Conservation (phyloP, 768 basidiomycete genomes). For the Suillus alpinus region DNA sequence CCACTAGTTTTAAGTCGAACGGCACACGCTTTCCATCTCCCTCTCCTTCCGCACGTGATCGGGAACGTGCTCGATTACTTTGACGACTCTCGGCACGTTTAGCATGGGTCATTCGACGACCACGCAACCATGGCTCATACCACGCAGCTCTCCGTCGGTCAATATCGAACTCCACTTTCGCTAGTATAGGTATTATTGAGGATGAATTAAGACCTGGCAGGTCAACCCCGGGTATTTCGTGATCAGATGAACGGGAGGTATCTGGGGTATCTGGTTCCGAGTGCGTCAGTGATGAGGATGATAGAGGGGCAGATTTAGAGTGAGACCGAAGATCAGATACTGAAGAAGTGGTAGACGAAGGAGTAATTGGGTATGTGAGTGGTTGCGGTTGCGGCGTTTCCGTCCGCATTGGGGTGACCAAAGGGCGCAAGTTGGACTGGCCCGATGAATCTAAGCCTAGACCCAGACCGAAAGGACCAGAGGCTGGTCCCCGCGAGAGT, state of each 20-base stretch:
- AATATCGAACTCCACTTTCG: constrained; percentile 94
- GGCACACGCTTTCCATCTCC: constrained; percentile 36
- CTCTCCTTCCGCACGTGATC: constrained; percentile 19
- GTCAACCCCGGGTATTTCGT: constrained; percentile 49
- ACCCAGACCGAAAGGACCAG: constrained; percentile 43
- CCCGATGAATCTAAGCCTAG: constrained; percentile 36
- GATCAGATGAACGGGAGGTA: constrained; percentile 40
- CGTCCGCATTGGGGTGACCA: constrained; percentile 42
- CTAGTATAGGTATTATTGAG: constrained; percentile 78
- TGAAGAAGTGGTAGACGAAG: constrained; percentile 47
- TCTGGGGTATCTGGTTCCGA: constrained; percentile 54
- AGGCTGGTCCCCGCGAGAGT: constrained; percentile 34
- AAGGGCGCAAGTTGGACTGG: constrained; percentile 40
- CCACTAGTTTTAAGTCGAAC: constrained; percentile 50
- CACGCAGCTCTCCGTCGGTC: constrained; percentile 76
- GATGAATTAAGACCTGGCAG: constrained; percentile 64
- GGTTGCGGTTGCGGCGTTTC: constrained; percentile 37
- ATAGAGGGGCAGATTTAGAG: constrained; percentile 47
- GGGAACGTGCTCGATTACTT: constrained; percentile 23
- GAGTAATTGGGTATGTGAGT: constrained; percentile 30
- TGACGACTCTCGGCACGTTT: constrained; percentile 50
- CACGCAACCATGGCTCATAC: constrained; percentile 83
- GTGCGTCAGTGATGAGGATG: constrained; percentile 39
- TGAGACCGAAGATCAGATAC: constrained; percentile 46
- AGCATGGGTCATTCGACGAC: constrained; percentile 56